Conservation (phyloP, 2,329 filamentous ascomycete genomes). For the Diplodia scrobiculata region DNA sequence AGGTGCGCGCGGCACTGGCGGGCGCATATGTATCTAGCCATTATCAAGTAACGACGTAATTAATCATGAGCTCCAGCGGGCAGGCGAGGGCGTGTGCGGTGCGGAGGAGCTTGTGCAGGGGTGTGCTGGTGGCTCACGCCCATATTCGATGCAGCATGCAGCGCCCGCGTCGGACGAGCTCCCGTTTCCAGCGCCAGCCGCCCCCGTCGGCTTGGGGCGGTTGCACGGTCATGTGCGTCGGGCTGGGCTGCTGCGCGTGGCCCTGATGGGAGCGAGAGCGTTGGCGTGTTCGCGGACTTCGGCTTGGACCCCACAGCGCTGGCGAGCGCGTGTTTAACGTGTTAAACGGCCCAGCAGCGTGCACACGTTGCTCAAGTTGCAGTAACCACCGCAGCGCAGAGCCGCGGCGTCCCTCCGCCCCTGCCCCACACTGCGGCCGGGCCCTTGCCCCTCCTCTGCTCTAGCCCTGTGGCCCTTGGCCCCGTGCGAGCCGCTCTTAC, state of each 20-base stretch:
- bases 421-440: conserved; percentile 3
- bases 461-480: too few relatives aligned
- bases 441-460: too few relatives aligned
- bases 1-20: neutral
- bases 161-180: neutral
- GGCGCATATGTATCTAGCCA: conserved; percentile 6
- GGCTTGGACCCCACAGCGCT: neutral
- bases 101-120: conserved; percentile 1
- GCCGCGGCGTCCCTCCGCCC: conserved; percentile 4
- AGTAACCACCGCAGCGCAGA: conserved; percentile 10
- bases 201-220: neutral
- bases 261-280: conserved; percentile 16
- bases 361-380: conserved; percentile 4
- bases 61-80: conserved; percentile 5
- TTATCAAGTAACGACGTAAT: neutral
- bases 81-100: neutral
- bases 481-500: conserved; percentile 1
- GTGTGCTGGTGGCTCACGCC: neutral
- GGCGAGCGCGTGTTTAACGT: conserved; percentile 24
- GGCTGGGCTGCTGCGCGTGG: conserved; percentile 23
- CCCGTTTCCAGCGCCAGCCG: neutral
- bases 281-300: neutral
- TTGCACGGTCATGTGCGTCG: conserved; percentile 24
- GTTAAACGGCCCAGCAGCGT: conserved; percentile 8
- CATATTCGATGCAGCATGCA: conserved; percentile 1